Base-by-base conservation (phyloP, 2,329 filamentous ascomycete genomes). In the Botryotinia calthae region DNA sequence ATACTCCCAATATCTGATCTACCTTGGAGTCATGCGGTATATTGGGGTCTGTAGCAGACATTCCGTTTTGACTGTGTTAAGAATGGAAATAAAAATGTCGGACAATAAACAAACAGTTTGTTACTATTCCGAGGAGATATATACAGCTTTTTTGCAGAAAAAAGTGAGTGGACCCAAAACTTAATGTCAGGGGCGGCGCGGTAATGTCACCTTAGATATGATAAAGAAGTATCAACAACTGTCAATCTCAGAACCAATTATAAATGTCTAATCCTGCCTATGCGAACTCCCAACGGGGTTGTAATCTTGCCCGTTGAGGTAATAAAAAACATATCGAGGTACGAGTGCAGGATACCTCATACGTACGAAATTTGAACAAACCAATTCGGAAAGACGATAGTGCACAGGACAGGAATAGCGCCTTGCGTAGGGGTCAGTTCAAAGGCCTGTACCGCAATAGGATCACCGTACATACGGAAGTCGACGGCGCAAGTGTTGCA, bases 1-100 rank as follows among this genome's bases (percentile, higher is more conserved):
- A 71, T 66, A 71, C 61, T 58, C 61, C 70, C 37, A 65, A 37
- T 12, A 71, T 54, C 48, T 71, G 70, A 22, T n/a, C 25, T 8
- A 14, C 70, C 48, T 56, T 65, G 28, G 70, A 71, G 46, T 71
- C 70, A 71, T 71, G 70, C 20, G 48, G 61, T 59, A 48, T 22
- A 37, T 44, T 46, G 22, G 61, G 61, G 40, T 67, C 62, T 22
- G 48, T 16, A 4, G 48, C 42, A 14, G 62, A 59, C 51, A 67
- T 66, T 37, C 34, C 16, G 48, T 58, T 14, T 58, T 16, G 9
- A 18, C 37, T 62, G 61, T 5, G 28, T 20, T 25, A 37, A 6
- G 25, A 58, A 28, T 12, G 3, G 16, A 37, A 22, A 25, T 37
- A 16, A 12, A 34, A 22, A 16, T 6, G 25, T 54, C 14, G 4